Base-by-base conservation (phyloP, 2,329 filamentous ascomycete species). In the Pseudocercospora fuligena region DNA sequence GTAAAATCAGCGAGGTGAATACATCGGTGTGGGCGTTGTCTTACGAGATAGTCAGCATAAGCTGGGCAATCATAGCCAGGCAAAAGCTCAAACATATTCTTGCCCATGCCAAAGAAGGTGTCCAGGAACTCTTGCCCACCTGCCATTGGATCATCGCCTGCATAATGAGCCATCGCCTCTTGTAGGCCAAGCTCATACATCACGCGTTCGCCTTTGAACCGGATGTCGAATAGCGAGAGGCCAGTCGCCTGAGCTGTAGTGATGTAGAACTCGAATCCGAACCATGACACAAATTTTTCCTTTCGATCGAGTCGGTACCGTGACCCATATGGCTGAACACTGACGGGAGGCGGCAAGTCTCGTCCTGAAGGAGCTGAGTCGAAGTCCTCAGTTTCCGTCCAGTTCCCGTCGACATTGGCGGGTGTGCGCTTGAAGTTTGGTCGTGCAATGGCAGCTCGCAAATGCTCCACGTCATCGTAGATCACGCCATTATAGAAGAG, bases 401-500 rank as follows among this genome's bases (percentile, higher is more conserved):
- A 86, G 33, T 75, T 70, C 0, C 85, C 85, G 57, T 86, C 82
- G 1, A 84, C 74, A 58, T 84, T 85, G 25, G 82, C 75, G 23
- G 79, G 78, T 23, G 84, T 78, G 70, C 83, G 84, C 61, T 81
- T 77, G 68, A 87, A 86, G 2, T 74, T 78, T 1, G 79, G 76
- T 21, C 72, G 72, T 58, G 76, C 78, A 66, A 82, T 81, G 1
- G 84, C 84, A 0, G 65, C 72, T 25, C 83, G 78, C 72, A 88
- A 84, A 4, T 80, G 79, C 19, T 85, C 78, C 1, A 81, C 83
- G 5, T 81, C 81, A 27, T 79, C 75, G 69, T 88, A 89, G 61
- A 84, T 82, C 5, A 84, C 72, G 36, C 82, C 82, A 66, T 86
- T 83, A 71, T 87, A 88, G 51, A 85, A 83, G 82, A 84, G 87